phyloP scores from a whole-genome alignment of 163 green algal species.

The Volvox carteri region DNA sequence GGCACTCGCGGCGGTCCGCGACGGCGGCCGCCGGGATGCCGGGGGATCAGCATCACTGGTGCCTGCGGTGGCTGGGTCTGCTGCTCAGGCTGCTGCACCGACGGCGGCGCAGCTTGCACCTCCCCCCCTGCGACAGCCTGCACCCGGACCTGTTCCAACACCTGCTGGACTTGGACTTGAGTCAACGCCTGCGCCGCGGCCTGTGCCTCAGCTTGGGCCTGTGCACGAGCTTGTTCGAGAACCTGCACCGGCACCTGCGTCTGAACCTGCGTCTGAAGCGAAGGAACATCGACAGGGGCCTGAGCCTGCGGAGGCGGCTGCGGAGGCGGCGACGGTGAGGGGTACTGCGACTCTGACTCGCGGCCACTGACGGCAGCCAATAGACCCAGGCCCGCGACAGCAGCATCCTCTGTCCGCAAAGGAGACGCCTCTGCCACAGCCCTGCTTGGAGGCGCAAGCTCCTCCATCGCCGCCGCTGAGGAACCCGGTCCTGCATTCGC shows the following conservation, averaged over 20 bases:
- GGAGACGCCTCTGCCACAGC: neutral
- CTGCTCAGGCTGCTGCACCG: neutral
- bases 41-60: neutral
- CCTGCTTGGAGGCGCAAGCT: neutral
- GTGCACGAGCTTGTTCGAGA: neutral
- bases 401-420: neutral
- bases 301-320: neutral
- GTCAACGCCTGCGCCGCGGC: neutral
- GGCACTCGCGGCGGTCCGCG: constrained; percentile 17
- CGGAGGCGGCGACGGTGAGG: neutral
- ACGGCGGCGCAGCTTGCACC: neutral
- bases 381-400: neutral
- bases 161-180: neutral
- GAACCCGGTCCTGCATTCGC: neutral
- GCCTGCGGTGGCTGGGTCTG: neutral
- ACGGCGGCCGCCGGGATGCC: constrained; percentile 4
- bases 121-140: neutral
- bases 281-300: neutral
- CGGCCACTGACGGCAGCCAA: neutral
- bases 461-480: neutral
- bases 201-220: neutral
- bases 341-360: neutral
- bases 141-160: neutral
- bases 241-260: neutral
- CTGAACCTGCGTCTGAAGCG: neutral